These are phyloP conservation scores for Cryptosporidium meleagridis DNA, from an alignment of 169 alveolate species.

Conservation along the genomic window DNA sequence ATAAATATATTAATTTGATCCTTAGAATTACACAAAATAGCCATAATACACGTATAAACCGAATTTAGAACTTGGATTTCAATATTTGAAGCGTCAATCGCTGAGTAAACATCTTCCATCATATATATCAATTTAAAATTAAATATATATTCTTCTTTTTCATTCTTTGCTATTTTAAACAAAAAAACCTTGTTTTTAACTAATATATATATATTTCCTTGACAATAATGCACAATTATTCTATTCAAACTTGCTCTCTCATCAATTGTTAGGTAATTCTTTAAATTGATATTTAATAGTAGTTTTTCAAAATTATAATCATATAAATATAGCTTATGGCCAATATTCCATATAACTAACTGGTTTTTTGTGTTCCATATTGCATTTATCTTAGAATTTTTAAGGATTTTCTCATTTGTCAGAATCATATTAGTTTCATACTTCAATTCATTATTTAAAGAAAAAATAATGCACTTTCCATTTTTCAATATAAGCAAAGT, in stretches of 20 bases:
- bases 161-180: slow-evolving; percentile 1
- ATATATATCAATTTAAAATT: slow-evolving; percentile 27
- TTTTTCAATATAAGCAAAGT: not conserved
- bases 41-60: slow-evolving; percentile 20
- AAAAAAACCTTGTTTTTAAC: slow-evolving; percentile 19
- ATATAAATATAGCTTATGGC: slow-evolving; percentile 4
- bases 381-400: slow-evolving; percentile 21
- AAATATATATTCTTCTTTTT: not conserved
- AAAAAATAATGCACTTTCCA: not conserved
- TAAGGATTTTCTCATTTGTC: not conserved
- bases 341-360: slow-evolving; percentile 27
- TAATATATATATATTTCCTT: slow-evolving; percentile 16
- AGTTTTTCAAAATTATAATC: not conserved
- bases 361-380: slow-evolving; percentile 12
- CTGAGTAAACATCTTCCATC: slow-evolving; percentile 14
- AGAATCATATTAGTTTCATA: not conserved
- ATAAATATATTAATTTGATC: slow-evolving; percentile 38
- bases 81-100: slow-evolving; percentile 32
- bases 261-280: not conserved
- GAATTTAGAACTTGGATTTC: not conserved
- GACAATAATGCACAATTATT: not conserved
- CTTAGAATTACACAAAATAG: slow-evolving; percentile 25
- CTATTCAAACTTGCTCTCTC: not conserved
- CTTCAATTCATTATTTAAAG: not conserved
- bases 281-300: slow-evolving; percentile 1